Evolutionary conservation across 148 eudicot species (phyloP).

Genomic region (Dysphania ambrosioides): DNA sequence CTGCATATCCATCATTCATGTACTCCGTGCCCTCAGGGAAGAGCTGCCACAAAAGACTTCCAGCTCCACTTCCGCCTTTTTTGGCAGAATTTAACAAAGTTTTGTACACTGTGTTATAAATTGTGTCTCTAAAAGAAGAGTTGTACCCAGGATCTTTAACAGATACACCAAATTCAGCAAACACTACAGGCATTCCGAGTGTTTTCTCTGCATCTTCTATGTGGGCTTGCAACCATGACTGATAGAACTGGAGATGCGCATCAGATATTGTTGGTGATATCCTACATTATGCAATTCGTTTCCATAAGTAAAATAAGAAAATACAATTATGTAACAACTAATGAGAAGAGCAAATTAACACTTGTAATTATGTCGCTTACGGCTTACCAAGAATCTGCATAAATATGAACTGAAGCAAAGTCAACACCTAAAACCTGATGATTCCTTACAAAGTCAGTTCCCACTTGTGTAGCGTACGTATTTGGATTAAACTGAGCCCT

Average conservation of each 20-base stretch:
- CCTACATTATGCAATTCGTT: conserved; percentile 35
- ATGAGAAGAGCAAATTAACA: neutral
- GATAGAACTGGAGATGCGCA: conserved; percentile 48
- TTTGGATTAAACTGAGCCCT: conserved; percentile 60
- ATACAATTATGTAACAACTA: neutral
- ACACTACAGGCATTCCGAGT: conserved; percentile 68
- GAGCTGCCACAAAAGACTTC: conserved; percentile 78
- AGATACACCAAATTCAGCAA: conserved; percentile 69
- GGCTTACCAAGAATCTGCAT: conserved; percentile 75
- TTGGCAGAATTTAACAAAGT: conserved; percentile 50
- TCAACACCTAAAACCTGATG: conserved; percentile 80
- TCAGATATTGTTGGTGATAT: conserved; percentile 48
- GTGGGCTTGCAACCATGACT: conserved; percentile 80
- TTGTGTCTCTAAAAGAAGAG: conserved; percentile 46
- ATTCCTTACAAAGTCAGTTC: conserved; percentile 80
- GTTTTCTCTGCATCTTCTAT: conserved; percentile 66
- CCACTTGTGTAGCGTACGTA: conserved; percentile 58
- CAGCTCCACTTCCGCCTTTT: conserved; percentile 76
- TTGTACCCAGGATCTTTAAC: conserved; percentile 64
- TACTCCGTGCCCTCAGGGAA: conserved; percentile 69
- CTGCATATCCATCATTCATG: conserved; percentile 77
- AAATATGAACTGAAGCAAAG: conserved; percentile 83
- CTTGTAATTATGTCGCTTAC: conserved; percentile 32
- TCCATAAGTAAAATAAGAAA: neutral
- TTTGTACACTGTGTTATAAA: conserved; percentile 45